These are phyloP conservation scores for Eucalyptus curtisii DNA, from an alignment of 345 rosid species.

Conservation along the genomic window DNA sequence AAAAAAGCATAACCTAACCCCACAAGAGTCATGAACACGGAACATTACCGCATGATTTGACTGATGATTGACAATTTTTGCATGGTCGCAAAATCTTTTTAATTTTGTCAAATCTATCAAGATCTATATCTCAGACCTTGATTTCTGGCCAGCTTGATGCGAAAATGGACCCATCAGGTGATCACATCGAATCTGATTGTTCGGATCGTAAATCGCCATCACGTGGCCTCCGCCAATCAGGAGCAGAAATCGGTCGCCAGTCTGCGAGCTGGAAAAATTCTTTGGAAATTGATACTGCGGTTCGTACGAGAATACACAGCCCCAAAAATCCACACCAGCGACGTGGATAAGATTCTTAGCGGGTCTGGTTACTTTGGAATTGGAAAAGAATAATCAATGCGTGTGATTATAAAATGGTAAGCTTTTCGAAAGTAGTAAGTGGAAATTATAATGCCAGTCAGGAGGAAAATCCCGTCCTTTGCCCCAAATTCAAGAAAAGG, in stretches of 20 bases:
- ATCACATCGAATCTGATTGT: neutral
- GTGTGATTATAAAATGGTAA: neutral
- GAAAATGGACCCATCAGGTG: neutral
- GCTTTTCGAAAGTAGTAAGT: neutral
- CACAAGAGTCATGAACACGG: neutral
- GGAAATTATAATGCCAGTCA: neutral
- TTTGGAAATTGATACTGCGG: neutral
- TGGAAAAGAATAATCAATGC: neutral
- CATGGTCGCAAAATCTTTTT: neutral
- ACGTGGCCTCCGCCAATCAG: neutral
- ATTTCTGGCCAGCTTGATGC: neutral
- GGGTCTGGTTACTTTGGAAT: neutral
- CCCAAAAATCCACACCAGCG: neutral
- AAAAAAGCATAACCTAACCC: neutral
- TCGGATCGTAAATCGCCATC: neutral
- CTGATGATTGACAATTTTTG: neutral
- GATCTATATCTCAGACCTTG: neutral
- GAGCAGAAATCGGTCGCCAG: neutral
- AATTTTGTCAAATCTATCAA: neutral
- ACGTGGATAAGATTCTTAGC: neutral
- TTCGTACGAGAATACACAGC: neutral
- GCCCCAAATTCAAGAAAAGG: neutral
- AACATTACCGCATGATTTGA: neutral
- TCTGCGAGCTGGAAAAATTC: neutral
- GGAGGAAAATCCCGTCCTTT: neutral